A percentile compares a stretch with the other conserved stretches of the same genome.
phyloP scores from a whole-genome alignment of 306 rosid species.

The Oemleria cerasiformis region DNA sequence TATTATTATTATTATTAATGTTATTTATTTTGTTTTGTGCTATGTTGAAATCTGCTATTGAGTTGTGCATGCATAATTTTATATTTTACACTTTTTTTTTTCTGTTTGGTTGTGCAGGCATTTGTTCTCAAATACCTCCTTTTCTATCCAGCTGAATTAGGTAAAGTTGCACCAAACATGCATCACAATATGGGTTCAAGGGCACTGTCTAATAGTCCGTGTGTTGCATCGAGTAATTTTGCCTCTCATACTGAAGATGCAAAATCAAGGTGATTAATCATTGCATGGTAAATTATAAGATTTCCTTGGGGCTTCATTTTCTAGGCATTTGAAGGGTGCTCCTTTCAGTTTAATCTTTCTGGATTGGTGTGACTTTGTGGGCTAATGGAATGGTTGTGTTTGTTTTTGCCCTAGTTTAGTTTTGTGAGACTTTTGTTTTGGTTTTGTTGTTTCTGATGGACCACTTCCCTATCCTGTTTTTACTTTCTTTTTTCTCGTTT shows the following conservation, averaged over 20 bases:
- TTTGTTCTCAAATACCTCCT: constrained; percentile 83
- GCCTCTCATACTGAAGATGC: constrained; percentile 66
- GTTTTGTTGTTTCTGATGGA: not conserved
- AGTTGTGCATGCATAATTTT: constrained; percentile 12
- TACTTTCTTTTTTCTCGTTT: not conserved
- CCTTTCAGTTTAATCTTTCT: not conserved
- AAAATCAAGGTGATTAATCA: constrained; percentile 74
- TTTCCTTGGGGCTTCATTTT: not conserved
- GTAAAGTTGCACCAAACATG: constrained; percentile 38
- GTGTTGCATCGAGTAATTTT: constrained; percentile 58
- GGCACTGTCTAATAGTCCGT: constrained; percentile 42
- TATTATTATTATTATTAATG: not conserved
- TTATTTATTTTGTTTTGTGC: not conserved
- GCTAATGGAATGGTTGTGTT: not conserved
- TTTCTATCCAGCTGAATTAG: constrained; percentile 61
- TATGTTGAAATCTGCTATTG: not conserved
- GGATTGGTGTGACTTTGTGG: not conserved
- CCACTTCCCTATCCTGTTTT: not conserved
- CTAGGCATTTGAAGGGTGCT: not conserved
- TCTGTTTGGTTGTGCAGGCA: constrained; percentile 60
- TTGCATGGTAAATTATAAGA: constrained; percentile 20
- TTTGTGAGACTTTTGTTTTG: not conserved
- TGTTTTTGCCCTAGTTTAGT: not conserved
- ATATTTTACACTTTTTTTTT: constrained; percentile 25
- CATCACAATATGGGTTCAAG: constrained; percentile 47